These are phyloP conservation scores for Pseudomonodictys pantanalensis DNA, from an alignment of 495 filamentous ascomycete species.

Conservation along the genomic window DNA sequence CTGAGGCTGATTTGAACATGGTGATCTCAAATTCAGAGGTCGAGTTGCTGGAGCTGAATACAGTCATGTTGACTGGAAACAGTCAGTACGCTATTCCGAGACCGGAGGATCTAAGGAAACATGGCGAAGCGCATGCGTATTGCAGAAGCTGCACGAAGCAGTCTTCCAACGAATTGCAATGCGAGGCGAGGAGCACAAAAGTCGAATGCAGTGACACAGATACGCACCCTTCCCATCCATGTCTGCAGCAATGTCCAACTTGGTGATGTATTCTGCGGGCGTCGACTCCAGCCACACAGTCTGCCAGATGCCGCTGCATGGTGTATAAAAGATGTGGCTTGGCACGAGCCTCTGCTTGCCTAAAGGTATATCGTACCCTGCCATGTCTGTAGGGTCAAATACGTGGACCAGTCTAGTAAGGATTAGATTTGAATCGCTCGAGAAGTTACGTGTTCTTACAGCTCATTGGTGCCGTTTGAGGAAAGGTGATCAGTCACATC, in stretches of 20 bases:
- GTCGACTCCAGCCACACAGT: constrained; percentile 64
- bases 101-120: too few relatives aligned
- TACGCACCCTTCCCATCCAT: constrained; percentile 63
- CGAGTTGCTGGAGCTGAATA: constrained; percentile 34
- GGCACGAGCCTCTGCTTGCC: constrained; percentile 61
- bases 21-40: constrained; percentile 45
- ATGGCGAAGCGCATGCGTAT: too few relatives aligned
- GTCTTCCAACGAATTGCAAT: not conserved
- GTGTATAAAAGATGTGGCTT: constrained; percentile 67
- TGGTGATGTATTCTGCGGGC: constrained; percentile 52
- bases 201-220: too few relatives aligned
- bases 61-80: constrained; percentile 34
- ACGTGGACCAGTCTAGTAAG: constrained; percentile 55
- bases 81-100: not conserved
- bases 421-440: not conserved
- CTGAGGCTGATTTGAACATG: too few relatives aligned
- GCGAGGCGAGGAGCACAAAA: too few relatives aligned
- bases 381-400: constrained; percentile 61
- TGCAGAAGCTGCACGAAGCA: not conserved
- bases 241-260: constrained; percentile 54
- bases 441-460: constrained; percentile 41
- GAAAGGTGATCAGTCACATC: constrained; percentile 55
- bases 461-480: constrained; percentile 48
- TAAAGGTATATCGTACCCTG: constrained; percentile 54
- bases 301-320: constrained; percentile 70